Percentiles rank a stretch among this genome's conserved stretches.
These are phyloP conservation scores for Erodium maritimum DNA, from an alignment of 345 rosid genomes.

Conservation along the genomic window DNA sequence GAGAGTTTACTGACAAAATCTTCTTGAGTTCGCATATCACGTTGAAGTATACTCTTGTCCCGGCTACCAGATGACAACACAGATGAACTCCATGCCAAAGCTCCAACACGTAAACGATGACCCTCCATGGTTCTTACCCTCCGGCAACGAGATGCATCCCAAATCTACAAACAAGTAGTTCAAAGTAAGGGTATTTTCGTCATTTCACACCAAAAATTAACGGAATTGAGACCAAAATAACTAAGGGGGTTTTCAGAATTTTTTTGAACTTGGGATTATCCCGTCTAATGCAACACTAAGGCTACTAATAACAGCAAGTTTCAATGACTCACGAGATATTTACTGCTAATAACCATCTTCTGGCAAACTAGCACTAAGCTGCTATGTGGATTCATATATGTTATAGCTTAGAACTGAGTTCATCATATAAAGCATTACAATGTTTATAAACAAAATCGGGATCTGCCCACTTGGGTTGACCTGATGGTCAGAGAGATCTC, in stretches of 20 bases:
- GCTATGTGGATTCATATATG: neutral
- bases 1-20: constrained; percentile 79
- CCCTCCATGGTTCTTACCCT: constrained; percentile 93
- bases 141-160: constrained; percentile 86
- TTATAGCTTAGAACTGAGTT: neutral
- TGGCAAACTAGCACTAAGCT: neutral
- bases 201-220: no score
- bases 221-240: no score
- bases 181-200: no score
- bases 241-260: no score
- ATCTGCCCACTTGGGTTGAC: no score
- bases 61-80: constrained; percentile 90
- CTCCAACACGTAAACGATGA: constrained; percentile 85
- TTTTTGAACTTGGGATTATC: no score
- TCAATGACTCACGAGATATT: neutral
- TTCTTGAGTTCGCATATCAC: constrained; percentile 71
- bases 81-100: constrained; percentile 89
- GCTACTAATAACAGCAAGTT: neutral
- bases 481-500: no score
- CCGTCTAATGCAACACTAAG: neutral
- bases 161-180: constrained; percentile 36
- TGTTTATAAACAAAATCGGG: no score
- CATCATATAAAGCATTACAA: no score
- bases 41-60: constrained; percentile 83
- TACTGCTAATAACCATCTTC: neutral